Conservation (phyloP, 768 basidiomycete genomes). For the Trametes sanguinea region DNA sequence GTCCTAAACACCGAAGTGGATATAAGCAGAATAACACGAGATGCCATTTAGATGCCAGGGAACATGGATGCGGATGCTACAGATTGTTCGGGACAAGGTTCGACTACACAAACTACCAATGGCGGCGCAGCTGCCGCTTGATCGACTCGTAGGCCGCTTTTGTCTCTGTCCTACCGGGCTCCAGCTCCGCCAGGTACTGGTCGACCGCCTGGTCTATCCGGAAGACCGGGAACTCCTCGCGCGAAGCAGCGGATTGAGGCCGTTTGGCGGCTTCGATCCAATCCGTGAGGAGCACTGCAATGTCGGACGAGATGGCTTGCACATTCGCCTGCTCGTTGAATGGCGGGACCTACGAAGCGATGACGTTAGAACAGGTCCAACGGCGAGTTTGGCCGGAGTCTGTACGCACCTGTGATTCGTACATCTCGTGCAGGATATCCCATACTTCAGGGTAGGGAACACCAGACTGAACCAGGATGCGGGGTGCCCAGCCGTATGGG, state of each 20-base stretch:
- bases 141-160: slow-evolving; percentile 66
- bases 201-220: slow-evolving; percentile 73
- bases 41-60: background rate
- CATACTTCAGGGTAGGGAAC: slow-evolving; percentile 83
- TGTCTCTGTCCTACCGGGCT: slow-evolving; percentile 62
- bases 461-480: slow-evolving; percentile 76
- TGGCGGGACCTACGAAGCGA: slow-evolving; percentile 61
- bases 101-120: slow-evolving; percentile 53
- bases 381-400: background rate
- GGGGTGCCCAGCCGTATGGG: slow-evolving; percentile 80
- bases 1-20: no score
- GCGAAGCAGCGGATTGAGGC: slow-evolving; percentile 62
- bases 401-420: slow-evolving; percentile 63
- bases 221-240: slow-evolving; percentile 75
- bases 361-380: slow-evolving; percentile 5
- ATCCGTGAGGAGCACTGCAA: slow-evolving; percentile 76
- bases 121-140: slow-evolving; percentile 67
- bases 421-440: slow-evolving; percentile 80
- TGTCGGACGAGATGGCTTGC: slow-evolving; percentile 78
- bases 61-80: background rate
- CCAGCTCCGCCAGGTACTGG: slow-evolving; percentile 72
- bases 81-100: slow-evolving; percentile 1
- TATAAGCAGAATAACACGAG: no score
- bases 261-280: slow-evolving; percentile 80
- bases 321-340: slow-evolving; percentile 82